These are phyloP conservation scores for Helianthus annuus DNA, from an alignment of 129 eudicot species.

Conservation along the genomic window DNA sequence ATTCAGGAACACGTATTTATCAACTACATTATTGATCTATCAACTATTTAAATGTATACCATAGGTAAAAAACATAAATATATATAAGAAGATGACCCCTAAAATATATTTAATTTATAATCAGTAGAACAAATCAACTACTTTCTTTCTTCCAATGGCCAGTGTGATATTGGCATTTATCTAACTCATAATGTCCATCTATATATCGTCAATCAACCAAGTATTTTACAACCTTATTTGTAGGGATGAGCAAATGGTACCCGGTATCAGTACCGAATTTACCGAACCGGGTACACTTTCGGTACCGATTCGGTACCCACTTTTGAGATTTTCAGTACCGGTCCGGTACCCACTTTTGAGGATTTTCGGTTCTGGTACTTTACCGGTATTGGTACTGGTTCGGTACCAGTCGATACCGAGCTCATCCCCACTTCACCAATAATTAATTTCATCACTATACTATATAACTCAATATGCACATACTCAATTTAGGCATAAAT, in stretches of 20 bases:
- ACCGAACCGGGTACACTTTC: too few relatives aligned
- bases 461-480: background rate
- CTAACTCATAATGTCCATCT: background rate
- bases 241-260: too few relatives aligned
- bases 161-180: background rate
- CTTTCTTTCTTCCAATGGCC: background rate
- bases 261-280: too few relatives aligned
- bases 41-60: constrained; percentile 35
- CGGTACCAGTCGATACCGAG: too few relatives aligned
- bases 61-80: background rate
- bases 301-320: too few relatives aligned
- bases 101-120: background rate
- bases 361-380: too few relatives aligned
- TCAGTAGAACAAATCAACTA: background rate
- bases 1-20: too few relatives aligned
- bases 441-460: background rate
- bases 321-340: too few relatives aligned
- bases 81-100: background rate
- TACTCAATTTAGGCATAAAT: background rate
- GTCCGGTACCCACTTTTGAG: too few relatives aligned
- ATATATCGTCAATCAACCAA: background rate
- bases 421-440: too few relatives aligned
- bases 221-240: background rate
- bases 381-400: too few relatives aligned
- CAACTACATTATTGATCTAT: too few relatives aligned